Percentiles rank a stretch among this genome's conserved stretches.
These are phyloP conservation scores for Ogataea hybrid DNA, from an alignment of 1,139 yeast species.

Conservation along the genomic window DNA sequence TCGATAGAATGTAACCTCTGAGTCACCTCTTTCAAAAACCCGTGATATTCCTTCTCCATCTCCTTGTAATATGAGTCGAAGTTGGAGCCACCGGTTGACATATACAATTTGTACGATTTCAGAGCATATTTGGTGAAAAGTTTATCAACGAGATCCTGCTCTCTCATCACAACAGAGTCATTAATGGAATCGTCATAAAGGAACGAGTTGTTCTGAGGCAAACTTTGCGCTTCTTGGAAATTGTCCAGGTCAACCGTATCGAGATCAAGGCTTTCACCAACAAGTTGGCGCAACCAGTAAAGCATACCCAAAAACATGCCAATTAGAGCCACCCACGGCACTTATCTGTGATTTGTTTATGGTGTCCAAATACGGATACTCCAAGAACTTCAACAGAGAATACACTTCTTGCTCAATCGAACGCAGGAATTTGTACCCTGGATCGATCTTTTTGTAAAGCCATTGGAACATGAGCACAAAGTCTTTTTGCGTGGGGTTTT, in stretches of 20 bases:
- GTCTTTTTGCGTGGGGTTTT: constrained; percentile 85
- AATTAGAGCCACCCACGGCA: constrained; percentile 89
- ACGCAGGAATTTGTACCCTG: constrained; percentile 67
- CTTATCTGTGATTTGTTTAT: constrained; percentile 82
- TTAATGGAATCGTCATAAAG: constrained; percentile 18
- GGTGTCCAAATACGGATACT: constrained; percentile 79
- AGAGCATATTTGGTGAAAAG: constrained; percentile 60
- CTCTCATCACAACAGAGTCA: constrained; percentile 24
- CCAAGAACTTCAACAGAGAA: constrained; percentile 57
- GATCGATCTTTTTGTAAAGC: constrained; percentile 74
- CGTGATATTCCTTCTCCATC: constrained; percentile 52
- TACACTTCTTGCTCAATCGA: constrained; percentile 78
- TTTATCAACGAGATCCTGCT: constrained; percentile 27
- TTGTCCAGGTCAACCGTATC: constrained; percentile 39
- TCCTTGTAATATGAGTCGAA: constrained; percentile 52
- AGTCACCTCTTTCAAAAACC: constrained; percentile 38
- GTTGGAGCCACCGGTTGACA: constrained; percentile 59
- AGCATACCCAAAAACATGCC: constrained; percentile 85
- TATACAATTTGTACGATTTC: constrained; percentile 65
- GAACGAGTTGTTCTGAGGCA: constrained; percentile 16
- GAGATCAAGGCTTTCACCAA: constrained; percentile 34
- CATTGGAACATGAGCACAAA: constrained; percentile 78
- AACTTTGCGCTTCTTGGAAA: constrained; percentile 19
- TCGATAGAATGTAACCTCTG: constrained; percentile 41
- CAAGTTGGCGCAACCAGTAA: constrained; percentile 70